Evolutionary conservation across 108 stramenopile species (phyloP), one percentile per base, ranked within the genome.

Genomic region (Tribonema minus): DNA sequence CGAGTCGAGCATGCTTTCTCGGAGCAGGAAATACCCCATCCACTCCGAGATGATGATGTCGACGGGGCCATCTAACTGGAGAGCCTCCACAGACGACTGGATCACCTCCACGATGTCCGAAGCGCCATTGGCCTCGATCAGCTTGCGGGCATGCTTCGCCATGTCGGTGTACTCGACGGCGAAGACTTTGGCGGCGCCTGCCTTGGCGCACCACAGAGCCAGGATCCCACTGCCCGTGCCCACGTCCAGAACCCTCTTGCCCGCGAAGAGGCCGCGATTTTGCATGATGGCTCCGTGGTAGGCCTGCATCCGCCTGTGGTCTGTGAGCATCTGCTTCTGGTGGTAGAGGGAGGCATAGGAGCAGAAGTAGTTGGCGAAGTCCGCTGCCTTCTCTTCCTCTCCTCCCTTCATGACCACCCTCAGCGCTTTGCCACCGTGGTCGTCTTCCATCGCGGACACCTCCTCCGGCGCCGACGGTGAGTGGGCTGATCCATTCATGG

Each of bases 11-110:
- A 98, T 98, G 62, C 88, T 90, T 80, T 98, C 97, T 28, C 97
- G 85, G 35, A 98, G 84, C 36, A 98, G 86, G 70, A 98, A 95
- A 89, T 98, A 98, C 27, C 97, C 97, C 97, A 98, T 98, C 97
- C 97, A 98, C 89, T 98, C 97, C 28, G 90, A 91, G 29, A 98
- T 86, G 39, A 98, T 96, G 73, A 98, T 94, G 82, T 96, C 97
- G 6, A 98, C 95, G 38, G 68, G 68, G 6, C 29, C 60, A n/a
- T 68, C 60, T 15, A 79, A 64, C 68, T 79, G 9, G 29, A 79
- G 77, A 20, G 65, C 77, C 54, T 79, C 77, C 0, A 79, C 77
- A 30, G 64, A 66, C n/a, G 91, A 88, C 87, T 96, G 94, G 68
- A 95, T 92, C 40, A 98, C 97, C 20, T 94, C 94, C 25, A 98